Conservation (phyloP, 345 rosid species). For the Brassica cretica region DNA sequence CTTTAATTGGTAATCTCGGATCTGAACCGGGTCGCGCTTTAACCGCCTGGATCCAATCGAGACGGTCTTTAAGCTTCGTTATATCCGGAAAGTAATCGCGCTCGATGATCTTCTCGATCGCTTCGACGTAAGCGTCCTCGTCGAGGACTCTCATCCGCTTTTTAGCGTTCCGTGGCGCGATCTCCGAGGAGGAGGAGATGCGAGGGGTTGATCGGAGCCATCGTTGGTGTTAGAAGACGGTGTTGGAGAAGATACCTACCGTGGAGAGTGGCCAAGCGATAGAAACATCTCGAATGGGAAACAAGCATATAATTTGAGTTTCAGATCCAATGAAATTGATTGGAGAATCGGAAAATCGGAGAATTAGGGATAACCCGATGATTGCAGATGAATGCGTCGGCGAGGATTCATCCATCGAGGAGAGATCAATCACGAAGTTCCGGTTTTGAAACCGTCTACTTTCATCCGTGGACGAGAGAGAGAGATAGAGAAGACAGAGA, state of each 20-base stretch:
- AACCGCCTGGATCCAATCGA: slow-evolving; percentile 91
- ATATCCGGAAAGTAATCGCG: slow-evolving; percentile 97
- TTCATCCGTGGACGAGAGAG: too few relatives aligned
- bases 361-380: slow-evolving; percentile 15
- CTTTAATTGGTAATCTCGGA: slow-evolving; percentile 88
- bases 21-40: slow-evolving; percentile 84
- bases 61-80: slow-evolving; percentile 86
- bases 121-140: slow-evolving; percentile 79
- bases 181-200: slow-evolving; percentile 34
- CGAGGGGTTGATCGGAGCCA: slow-evolving; percentile 34
- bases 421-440: too few relatives aligned
- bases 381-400: not conserved
- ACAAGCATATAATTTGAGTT: too few relatives aligned
- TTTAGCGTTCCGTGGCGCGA: slow-evolving; percentile 40
- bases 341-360: not conserved
- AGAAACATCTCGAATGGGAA: slow-evolving; percentile 53
- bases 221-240: slow-evolving; percentile 48
- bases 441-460: too few relatives aligned
- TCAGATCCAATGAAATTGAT: slow-evolving; percentile 6
- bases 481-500: too few relatives aligned
- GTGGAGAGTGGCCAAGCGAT: slow-evolving; percentile 79
- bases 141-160: slow-evolving; percentile 71
- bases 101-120: slow-evolving; percentile 92
- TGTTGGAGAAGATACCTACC: slow-evolving; percentile 70
- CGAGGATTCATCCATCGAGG: too few relatives aligned